Percentiles rank a stretch among this genome's conserved stretches.
phyloP scores from a whole-genome alignment of 441 rosid species.

The Mallotus repandus region DNA sequence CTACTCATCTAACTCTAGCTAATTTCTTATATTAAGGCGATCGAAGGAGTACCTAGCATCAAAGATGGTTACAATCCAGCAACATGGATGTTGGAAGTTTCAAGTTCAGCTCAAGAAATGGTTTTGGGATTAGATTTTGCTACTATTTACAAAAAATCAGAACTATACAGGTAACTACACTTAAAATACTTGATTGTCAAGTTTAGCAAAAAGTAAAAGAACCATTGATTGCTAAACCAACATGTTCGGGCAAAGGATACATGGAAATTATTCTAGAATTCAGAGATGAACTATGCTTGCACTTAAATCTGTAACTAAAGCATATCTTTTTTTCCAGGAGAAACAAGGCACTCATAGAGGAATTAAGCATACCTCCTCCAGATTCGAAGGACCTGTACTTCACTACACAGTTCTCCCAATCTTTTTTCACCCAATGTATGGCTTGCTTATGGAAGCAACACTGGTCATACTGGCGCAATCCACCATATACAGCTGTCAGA shows the following conservation, averaged over 20 bases:
- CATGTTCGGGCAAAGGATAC: no score
- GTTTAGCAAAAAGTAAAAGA: no score
- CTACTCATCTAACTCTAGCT: background rate
- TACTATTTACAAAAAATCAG: constrained; percentile 57
- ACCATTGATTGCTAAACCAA: no score
- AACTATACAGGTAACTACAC: constrained; percentile 47
- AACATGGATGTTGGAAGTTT: constrained; percentile 84
- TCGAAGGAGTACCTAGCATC: constrained; percentile 61
- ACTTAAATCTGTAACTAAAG: background rate
- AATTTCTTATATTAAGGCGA: constrained; percentile 34
- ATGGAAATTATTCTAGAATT: background rate
- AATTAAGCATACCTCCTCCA: constrained; percentile 52
- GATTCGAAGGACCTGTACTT: constrained; percentile 61
- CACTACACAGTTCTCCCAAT: constrained; percentile 52
- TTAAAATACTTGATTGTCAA: background rate
- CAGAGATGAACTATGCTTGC: background rate
- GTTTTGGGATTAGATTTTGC: constrained; percentile 57
- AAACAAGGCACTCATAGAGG: constrained; percentile 62
- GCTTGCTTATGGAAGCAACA: constrained; percentile 86
- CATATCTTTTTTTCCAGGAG: constrained; percentile 42
- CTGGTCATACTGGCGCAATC: constrained; percentile 87
- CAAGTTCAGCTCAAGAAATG: constrained; percentile 48
- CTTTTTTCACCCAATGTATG: constrained; percentile 54
- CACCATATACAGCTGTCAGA: constrained; percentile 70
- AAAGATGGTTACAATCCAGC: constrained; percentile 79